These are phyloP conservation scores for Camptophora hylomeconis DNA, from an alignment of 2,329 filamentous ascomycete genomes.

Conservation along the genomic window DNA sequence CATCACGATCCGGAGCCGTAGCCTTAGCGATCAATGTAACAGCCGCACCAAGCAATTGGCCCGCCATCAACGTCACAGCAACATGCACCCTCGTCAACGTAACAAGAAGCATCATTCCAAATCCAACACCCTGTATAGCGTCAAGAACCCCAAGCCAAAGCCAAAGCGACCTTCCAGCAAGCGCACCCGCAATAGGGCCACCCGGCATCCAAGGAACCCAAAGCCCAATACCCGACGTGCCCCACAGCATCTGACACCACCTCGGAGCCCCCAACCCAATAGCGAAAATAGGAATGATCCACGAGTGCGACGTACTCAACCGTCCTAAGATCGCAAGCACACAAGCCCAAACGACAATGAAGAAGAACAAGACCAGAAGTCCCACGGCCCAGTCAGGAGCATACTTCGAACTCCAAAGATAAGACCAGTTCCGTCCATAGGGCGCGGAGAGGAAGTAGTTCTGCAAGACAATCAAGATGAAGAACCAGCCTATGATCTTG, in stretches of 20 bases:
- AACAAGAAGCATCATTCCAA: constrained; percentile 47
- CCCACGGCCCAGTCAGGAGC: constrained; percentile 36
- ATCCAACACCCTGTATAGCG: constrained; percentile 42
- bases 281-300: constrained; percentile 47
- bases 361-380: constrained; percentile 25
- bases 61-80: constrained; percentile 38
- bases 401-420: constrained; percentile 38
- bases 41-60: constrained; percentile 41
- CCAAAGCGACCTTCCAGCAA: constrained; percentile 38
- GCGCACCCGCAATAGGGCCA: constrained; percentile 31
- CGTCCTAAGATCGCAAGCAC: constrained; percentile 35
- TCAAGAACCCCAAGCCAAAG: constrained; percentile 48
- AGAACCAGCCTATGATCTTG: constrained; percentile 30
- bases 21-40: constrained; percentile 42
- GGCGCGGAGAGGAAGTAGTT: constrained; percentile 49
- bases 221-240: constrained; percentile 36
- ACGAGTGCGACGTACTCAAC: constrained; percentile 38
- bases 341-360: constrained; percentile 29
- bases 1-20: constrained; percentile 38
- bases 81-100: constrained; percentile 44
- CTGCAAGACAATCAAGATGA: constrained; percentile 31
- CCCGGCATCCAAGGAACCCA: constrained; percentile 46
- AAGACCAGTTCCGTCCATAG: constrained; percentile 48
- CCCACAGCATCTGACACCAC: constrained; percentile 48
- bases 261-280: constrained; percentile 44